phyloP scores from a whole-genome alignment of 805 yeast genomes.

The Starmerella powellii region DNA sequence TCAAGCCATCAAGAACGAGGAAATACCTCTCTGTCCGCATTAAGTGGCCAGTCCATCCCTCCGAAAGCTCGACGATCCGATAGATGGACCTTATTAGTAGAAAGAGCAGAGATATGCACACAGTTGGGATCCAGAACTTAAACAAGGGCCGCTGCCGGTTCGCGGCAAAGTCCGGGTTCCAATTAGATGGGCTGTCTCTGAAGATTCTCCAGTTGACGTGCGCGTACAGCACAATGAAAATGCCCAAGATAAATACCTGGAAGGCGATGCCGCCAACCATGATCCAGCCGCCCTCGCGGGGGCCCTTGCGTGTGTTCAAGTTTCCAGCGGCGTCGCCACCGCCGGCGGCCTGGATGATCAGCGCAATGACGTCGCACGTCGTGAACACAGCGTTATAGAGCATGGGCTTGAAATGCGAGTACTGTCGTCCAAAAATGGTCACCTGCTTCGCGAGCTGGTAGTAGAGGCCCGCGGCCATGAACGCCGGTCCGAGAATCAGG shows the following conservation, averaged over 20 bases:
- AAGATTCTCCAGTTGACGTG: slow-evolving; percentile 29
- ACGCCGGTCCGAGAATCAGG: slow-evolving; percentile 69
- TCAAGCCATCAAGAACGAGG: slow-evolving; percentile 48
- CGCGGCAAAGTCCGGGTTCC: slow-evolving; percentile 16
- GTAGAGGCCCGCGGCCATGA: slow-evolving; percentile 75
- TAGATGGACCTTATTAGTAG: slow-evolving; percentile 59
- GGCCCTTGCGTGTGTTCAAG: slow-evolving; percentile 30
- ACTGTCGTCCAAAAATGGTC: slow-evolving; percentile 46
- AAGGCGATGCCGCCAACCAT: slow-evolving; percentile 71
- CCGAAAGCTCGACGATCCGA: slow-evolving; percentile 57
- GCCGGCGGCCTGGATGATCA: slow-evolving; percentile 60
- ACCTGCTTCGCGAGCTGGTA: slow-evolving; percentile 55
- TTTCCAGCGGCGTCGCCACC: slow-evolving; percentile 54
- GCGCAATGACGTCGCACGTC: slow-evolving; percentile 49
- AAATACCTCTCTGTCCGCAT: slow-evolving; percentile 50
- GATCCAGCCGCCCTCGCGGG: slow-evolving; percentile 44
- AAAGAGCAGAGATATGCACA: slow-evolving; percentile 35
- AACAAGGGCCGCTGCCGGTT: slow-evolving; percentile 20
- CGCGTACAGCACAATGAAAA: slow-evolving; percentile 43
- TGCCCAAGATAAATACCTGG: slow-evolving; percentile 59
- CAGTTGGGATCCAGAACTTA: slow-evolving; percentile 22
- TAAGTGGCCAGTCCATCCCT: slow-evolving; percentile 60
- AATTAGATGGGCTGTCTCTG: slow-evolving; percentile 5
- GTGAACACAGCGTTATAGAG: slow-evolving; percentile 55
- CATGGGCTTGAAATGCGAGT: slow-evolving; percentile 44